Evolutionary conservation across 2,329 filamentous ascomycete species (phyloP), one percentile per base, ranked within the genome.

Genomic region (Pyricularia sp.): DNA sequence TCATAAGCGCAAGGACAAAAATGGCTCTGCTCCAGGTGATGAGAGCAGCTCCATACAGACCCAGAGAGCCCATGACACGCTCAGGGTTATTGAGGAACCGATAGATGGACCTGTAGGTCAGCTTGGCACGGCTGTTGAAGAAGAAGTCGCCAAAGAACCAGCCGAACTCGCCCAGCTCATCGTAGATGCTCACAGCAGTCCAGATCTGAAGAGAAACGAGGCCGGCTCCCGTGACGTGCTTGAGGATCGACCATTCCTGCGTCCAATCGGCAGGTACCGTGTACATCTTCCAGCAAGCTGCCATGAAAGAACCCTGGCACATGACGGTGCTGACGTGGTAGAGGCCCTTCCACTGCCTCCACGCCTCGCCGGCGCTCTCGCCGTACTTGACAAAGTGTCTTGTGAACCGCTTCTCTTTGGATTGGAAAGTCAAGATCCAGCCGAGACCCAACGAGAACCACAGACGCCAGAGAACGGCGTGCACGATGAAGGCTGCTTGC

Each of bases 121-220:
- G 82, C 76, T 94, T 96, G 13, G 88, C 88, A 12, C 88, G 85
- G 60, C 91, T 88, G 67, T 97, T 91, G 73, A 94, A 97, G 81
- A 99, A 97, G 80, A 97, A 99, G 74, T 99, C 94, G 22, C 94
- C 94, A 72, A 93, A 97, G 80, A 97, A 97, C 93, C 93, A 99
- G 70, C 94, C 94, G 72, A 97, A 99, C 73, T 99, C 94, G 65
- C 94, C 94, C 0, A 99, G 85, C 1, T 91, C 96, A 63, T 97
- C 92, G 75, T 97, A 96, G 69, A 97, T 93, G 75, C 92, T 97
- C 68, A 90, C 81, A 1, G 91, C 88, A 1, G 93, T 96, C 94
- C 94, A 99, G 22, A 96, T 77, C 72, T 99, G 94, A 63, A 99
- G 82, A 12, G 89, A 87, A 66, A 97, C 86, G 68, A 97, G 80